Evolutionary conservation across 805 yeast species (phyloP).

Genomic region (Candida peoriensis): DNA sequence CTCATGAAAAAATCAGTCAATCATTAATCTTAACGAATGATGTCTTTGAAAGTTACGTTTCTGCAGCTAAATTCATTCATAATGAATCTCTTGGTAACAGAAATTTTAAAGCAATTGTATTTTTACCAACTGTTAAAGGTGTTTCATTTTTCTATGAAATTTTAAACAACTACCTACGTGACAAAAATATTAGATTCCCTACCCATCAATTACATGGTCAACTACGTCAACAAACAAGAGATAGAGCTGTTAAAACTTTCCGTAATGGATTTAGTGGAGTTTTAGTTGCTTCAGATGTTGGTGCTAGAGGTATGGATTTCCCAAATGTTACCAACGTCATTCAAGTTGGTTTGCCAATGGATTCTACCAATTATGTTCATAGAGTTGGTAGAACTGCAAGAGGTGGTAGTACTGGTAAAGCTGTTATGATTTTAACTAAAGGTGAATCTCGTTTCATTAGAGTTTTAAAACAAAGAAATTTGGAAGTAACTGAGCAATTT

Average conservation of each 20-base stretch:
- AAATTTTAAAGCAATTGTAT: conserved; percentile 73
- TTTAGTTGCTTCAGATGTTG: conserved; percentile 84
- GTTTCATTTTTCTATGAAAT: conserved; percentile 44
- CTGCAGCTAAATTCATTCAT: conserved; percentile 48
- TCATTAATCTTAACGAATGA: conserved; percentile 48
- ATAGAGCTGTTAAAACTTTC: conserved; percentile 50
- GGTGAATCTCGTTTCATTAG: conserved; percentile 53
- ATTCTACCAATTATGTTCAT: conserved; percentile 78
- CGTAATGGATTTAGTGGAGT: conserved; percentile 45
- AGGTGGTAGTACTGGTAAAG: conserved; percentile 76
- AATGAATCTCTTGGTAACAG: conserved; percentile 29
- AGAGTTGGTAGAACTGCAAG: conserved; percentile 96
- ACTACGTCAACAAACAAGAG: conserved; percentile 64
- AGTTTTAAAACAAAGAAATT: conserved; percentile 47
- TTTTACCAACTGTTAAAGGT: conserved; percentile 71
- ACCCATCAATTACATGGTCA: conserved; percentile 62
- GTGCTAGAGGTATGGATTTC: conserved; percentile 96
- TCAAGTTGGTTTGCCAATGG: conserved; percentile 75
- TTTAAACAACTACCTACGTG: conserved; percentile 14
- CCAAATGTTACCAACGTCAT: conserved; percentile 81
- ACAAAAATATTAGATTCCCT: conserved; percentile 25
- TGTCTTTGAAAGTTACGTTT: conserved; percentile 54
- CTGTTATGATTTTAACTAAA: conserved; percentile 53
- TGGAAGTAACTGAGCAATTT: conserved; percentile 42
- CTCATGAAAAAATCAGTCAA: conserved; percentile 76